Evolutionary conservation across 78 protist species (phyloP), one percentile per base, ranked within the genome.

Genomic region (Guillardia theta): DNA sequence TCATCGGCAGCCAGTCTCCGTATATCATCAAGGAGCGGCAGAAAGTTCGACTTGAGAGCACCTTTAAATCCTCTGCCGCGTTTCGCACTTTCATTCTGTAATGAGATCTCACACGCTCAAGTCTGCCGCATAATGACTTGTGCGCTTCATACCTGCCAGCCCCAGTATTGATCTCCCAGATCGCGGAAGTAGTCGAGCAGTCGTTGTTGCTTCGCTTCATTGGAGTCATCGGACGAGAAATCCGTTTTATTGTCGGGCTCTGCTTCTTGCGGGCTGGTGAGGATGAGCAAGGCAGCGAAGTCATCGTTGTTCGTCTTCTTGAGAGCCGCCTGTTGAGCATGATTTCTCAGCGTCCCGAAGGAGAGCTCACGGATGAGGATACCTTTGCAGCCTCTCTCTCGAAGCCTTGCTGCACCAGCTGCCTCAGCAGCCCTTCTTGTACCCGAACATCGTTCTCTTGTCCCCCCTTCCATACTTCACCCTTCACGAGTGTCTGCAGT

Each of bases 341-440:
- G n/a, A n/a, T n/a, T n/a, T n/a, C n/a, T n/a, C n/a, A n/a, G n/a
- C n/a, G n/a, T n/a, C 58, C 4, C 70, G 27, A 24, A 58, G 70
- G 6, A 58, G 27, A 1, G 27, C 27, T 30, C 39, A 58, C 27
- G 27, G 6, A 58, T 58, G 6, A 58, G 70, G 4, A 3, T 15
- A 70, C 83, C 83, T 33, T 36, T 18, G 83, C 83, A 43, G 83
- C 83, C 15, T 12, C 41, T 33, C 41, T 22, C 9, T 24, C 45
- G 83, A 70, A 70, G n/a, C 83, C 83, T 33, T 70, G 83, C 83
- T 36, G 36, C 41, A 70, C 83, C 3, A 70, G 83, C 83, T 70
- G 83, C 36, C 36, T 24, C 83, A 70, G 36, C 27, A 70, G 15
- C 33, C 83, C 41, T 43, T 70, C 83, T 15, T 70, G n/a, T 1